phyloP scores from a whole-genome alignment of 202 grass and related monocot genomes.

The Saccharum hybrid region DNA sequence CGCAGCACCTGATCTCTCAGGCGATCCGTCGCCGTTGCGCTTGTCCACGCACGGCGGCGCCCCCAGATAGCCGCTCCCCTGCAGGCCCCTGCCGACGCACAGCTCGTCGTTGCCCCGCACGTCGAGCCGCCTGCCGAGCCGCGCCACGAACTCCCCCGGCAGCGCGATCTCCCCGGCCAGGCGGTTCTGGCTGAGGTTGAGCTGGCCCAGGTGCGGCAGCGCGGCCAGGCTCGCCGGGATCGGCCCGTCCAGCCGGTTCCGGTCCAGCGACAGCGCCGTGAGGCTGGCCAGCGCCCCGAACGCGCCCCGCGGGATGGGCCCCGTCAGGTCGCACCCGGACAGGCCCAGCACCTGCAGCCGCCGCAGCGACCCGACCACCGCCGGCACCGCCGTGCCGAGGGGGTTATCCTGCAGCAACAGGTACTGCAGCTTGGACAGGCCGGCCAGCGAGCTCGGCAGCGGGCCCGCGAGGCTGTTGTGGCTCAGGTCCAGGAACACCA shows the following conservation, averaged over 20 bases:
- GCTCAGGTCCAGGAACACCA: conserved; percentile 82
- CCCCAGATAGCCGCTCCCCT: conserved; percentile 43
- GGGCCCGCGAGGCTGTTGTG: conserved; percentile 66
- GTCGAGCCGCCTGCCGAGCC: conserved; percentile 74
- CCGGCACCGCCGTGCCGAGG: conserved; percentile 65
- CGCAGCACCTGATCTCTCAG: not conserved
- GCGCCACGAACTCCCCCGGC: conserved; percentile 71
- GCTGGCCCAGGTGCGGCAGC: conserved; percentile 76
- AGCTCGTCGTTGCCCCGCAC: conserved; percentile 75
- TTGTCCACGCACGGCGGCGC: conserved; percentile 57
- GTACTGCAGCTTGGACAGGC: conserved; percentile 65
- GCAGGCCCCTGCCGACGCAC: conserved; percentile 56
- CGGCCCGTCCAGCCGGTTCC: conserved; percentile 73
- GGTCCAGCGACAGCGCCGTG: conserved; percentile 74
- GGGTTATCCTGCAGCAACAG: conserved; percentile 79
- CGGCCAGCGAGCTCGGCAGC: conserved; percentile 51
- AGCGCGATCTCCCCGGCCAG: conserved; percentile 74
- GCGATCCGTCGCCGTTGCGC: not conserved
- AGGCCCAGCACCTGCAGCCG: conserved; percentile 76
- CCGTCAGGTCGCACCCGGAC: conserved; percentile 65
- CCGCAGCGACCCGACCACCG: conserved; percentile 56
- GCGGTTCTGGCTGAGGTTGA: conserved; percentile 89
- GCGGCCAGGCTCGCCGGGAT: conserved; percentile 61
- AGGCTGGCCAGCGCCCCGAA: conserved; percentile 57
- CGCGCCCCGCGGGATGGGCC: conserved; percentile 52